These are phyloP conservation scores for Fusarium agapanthi DNA, from an alignment of 2,329 filamentous ascomycete genomes.

Conservation along the genomic window DNA sequence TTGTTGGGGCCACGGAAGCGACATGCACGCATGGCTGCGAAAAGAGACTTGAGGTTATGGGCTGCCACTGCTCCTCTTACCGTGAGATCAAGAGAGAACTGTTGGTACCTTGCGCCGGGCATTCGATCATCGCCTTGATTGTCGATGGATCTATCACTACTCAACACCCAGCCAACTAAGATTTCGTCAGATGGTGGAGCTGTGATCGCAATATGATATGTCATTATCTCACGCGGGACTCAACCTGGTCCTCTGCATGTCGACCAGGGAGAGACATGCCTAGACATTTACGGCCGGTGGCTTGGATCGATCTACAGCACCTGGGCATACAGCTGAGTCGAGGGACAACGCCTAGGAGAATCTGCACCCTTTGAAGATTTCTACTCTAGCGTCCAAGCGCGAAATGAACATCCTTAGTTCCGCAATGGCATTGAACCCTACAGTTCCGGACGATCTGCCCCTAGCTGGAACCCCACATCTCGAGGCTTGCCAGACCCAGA, in stretches of 20 bases:
- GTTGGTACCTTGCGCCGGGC: neutral
- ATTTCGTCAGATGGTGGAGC: slow-evolving; percentile 20
- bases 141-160: slow-evolving; percentile 10
- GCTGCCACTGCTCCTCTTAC: neutral
- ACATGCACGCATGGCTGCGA: slow-evolving; percentile 7
- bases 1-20: slow-evolving; percentile 9
- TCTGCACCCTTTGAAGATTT: neutral
- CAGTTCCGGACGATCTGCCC: neutral
- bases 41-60: neutral
- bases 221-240: slow-evolving; percentile 36
- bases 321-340: slow-evolving; percentile 4
- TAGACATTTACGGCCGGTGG: slow-evolving; percentile 13
- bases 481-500: slow-evolving; percentile 15
- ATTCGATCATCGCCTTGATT: slow-evolving; percentile 1
- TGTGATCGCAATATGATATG: slow-evolving; percentile 40
- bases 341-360: slow-evolving; percentile 19
- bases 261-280: slow-evolving; percentile 21
- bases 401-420: neutral
- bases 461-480: slow-evolving; percentile 14
- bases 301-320: slow-evolving; percentile 24
- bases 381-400: slow-evolving; percentile 3
- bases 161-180: neutral
- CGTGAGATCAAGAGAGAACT: neutral
- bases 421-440: neutral
- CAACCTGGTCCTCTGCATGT: slow-evolving; percentile 33